A percentile compares a stretch with the other conserved stretches of the same genome.
These are phyloP conservation scores for Aschersonia sp. DNA, from an alignment of 2,329 filamentous ascomycete species.

Conservation along the genomic window DNA sequence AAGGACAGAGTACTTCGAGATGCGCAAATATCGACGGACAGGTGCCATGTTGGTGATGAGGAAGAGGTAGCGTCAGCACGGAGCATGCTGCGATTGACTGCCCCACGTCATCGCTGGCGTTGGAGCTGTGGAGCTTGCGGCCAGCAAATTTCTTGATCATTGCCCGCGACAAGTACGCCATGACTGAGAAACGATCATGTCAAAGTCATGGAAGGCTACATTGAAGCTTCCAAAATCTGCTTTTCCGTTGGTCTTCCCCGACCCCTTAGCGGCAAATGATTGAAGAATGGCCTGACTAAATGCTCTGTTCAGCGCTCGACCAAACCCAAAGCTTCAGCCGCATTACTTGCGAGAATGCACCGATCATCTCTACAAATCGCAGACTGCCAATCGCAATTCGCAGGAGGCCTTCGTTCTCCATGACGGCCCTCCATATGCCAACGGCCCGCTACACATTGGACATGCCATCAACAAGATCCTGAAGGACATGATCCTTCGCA, in stretches of 20 bases:
- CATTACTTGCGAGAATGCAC: constrained; percentile 62
- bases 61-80: neutral
- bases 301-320: constrained; percentile 28
- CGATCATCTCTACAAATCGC: constrained; percentile 84
- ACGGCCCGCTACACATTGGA: constrained; percentile 79
- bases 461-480: constrained; percentile 95
- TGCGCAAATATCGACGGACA: constrained; percentile 75
- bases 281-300: neutral
- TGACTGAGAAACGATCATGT: constrained; percentile 19
- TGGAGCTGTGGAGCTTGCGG: neutral
- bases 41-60: constrained; percentile 52
- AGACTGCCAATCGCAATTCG: constrained; percentile 41
- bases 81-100: neutral
- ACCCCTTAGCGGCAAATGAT: neutral
- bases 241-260: constrained; percentile 42
- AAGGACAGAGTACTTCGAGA: constrained; percentile 87
- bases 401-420: constrained; percentile 64
- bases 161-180: constrained; percentile 5
- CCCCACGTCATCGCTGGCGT: constrained; percentile 1
- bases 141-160: neutral
- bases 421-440: constrained; percentile 94
- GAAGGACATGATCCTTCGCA: constrained; percentile 82
- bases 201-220: constrained; percentile 58
- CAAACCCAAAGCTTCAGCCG: constrained; percentile 31
- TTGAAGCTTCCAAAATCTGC: constrained; percentile 60